phyloP scores from a whole-genome alignment of 1,284 basidiomycete species.

The Rugiboletus extremiorientalis region DNA sequence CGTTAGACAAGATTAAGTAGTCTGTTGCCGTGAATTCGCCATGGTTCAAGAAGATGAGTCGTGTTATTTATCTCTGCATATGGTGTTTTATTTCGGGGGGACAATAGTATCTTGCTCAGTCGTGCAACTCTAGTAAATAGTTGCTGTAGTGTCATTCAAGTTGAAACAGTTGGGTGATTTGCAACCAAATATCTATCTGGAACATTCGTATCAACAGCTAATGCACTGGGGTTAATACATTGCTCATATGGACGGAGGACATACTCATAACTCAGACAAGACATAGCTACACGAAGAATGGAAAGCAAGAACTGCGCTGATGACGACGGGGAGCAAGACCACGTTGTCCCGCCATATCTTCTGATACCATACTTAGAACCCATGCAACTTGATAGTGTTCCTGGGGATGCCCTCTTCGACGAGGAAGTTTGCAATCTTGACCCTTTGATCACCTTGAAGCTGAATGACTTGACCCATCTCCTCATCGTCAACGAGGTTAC shows the following conservation, averaged over 20 bases:
- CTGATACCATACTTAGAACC: constrained; percentile 54
- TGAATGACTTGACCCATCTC: constrained; percentile 98
- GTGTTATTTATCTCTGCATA: constrained; percentile 7
- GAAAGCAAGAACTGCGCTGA: constrained; percentile 13
- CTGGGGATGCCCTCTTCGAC: constrained; percentile 74
- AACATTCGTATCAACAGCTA: constrained; percentile 27
- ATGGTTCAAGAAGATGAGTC: constrained; percentile 22
- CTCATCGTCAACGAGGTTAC: constrained; percentile 94
- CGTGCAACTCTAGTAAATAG: not conserved
- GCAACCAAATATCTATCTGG: constrained; percentile 24
- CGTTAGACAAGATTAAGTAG: constrained; percentile 70
- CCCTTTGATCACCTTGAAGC: constrained; percentile 97
- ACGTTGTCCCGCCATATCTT: constrained; percentile 4
- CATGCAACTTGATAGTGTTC: constrained; percentile 81
- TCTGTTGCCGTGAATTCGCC: not conserved
- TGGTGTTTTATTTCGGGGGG: constrained; percentile 14
- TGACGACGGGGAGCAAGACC: constrained; percentile 3
- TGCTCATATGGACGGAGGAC: constrained; percentile 17
- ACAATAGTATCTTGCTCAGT: not conserved
- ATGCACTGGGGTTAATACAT: constrained; percentile 28
- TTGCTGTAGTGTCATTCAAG: not conserved
- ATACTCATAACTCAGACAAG: constrained; percentile 15
- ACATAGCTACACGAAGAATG: constrained; percentile 20
- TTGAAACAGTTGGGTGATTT: constrained; percentile 8
- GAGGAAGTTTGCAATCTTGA: constrained; percentile 89